Evolutionary conservation across 2,329 filamentous ascomycete species (phyloP).

Genomic region (Apiospora malaysiana): DNA sequence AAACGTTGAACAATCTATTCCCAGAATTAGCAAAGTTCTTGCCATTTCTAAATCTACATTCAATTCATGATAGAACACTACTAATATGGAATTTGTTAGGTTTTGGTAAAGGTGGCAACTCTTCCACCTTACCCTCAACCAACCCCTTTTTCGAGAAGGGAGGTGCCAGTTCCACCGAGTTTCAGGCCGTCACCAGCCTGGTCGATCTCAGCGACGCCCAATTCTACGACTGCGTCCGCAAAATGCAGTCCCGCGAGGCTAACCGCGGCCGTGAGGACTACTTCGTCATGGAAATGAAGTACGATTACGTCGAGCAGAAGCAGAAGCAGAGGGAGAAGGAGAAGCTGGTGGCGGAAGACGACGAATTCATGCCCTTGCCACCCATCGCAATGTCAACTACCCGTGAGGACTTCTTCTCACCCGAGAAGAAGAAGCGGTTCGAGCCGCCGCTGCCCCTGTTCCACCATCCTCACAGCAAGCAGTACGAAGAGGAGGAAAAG

Average conservation of each 20-base stretch:
- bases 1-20: too few species aligned
- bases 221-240: background rate
- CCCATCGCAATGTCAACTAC: background rate
- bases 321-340: too few species aligned
- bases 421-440: background rate
- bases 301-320: background rate
- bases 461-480: background rate
- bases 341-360: background rate
- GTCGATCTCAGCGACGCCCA: slow-evolving; percentile 1
- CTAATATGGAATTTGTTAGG: background rate
- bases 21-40: too few species aligned
- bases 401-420: background rate
- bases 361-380: background rate
- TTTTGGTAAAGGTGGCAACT: background rate
- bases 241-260: background rate
- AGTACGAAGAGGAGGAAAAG: background rate
- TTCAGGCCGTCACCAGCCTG: slow-evolving; percentile 3
- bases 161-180: background rate
- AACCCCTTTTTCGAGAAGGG: background rate
- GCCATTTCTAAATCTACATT: too few species aligned
- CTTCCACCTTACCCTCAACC: background rate
- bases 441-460: background rate
- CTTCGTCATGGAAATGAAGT: background rate
- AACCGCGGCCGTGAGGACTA: background rate
- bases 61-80: background rate